Evolutionary conservation across 2,329 filamentous ascomycete genomes (phyloP), one percentile per base, ranked within the genome.

Genomic region (Stagonosporopsis tanaceti): DNA sequence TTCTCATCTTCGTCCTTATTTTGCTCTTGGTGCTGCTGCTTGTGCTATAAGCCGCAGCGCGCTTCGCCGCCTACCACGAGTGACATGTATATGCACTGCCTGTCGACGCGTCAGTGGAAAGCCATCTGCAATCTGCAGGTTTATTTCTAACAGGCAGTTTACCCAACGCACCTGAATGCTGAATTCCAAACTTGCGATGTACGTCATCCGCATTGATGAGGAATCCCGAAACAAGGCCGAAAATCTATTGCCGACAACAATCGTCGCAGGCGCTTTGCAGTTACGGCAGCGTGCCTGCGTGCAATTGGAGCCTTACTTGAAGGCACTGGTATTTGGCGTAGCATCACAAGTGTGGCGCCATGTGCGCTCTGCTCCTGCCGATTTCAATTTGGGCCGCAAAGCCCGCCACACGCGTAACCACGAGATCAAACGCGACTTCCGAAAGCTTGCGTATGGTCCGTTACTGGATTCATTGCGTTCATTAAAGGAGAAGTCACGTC

Each of bases 1-100:
- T 96, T 20, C 83, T 98, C 67, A 97, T 98, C 59, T 87, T 95
- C 61, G 91, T 96, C 35, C 82, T 98, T 64, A 92, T 98, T 57
- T 79, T 99, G 27, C 79, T 99, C 68, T 82, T 99, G 70, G 85
- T 98, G 61, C 79, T 99, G 66, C 81, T 98, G 25, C 79, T 89
- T 62, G 78, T 84, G n/a, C 77, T 88, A 63, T 88, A 80, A 87
- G 68, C 25, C 20, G 12, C 2, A 5, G 4, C 34, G 12, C 15
- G 20, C 17, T 15, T n/a, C 7, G 20, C 25, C 17, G 3, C 35
- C 8, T 32, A 8, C 47, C 27, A 40, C 27, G 20, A 12, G 27
- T 17, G 2, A 27, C 4, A 11, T 27, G 8, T n/a, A 17, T 4
- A 14, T 14, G 35, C 25, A 17, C 6, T 14, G n/a, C 25, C 9